These are phyloP conservation scores for Neurospora sp. DNA, from an alignment of 2,329 filamentous ascomycete species.

Conservation along the genomic window DNA sequence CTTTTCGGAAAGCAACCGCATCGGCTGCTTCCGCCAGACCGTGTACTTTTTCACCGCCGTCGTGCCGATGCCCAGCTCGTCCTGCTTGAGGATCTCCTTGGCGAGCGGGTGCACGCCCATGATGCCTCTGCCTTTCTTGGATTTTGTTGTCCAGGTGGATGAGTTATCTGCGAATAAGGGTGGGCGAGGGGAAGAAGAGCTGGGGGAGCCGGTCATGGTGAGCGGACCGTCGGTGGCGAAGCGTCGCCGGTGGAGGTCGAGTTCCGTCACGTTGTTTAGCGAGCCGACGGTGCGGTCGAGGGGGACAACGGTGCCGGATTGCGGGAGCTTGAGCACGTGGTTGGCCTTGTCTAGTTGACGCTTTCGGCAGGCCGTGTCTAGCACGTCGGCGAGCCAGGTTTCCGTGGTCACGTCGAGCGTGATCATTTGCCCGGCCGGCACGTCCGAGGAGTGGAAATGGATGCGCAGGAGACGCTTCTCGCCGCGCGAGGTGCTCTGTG, in stretches of 20 bases:
- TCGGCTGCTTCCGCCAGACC: slow-evolving; percentile 73
- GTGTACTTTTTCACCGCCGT: slow-evolving; percentile 63
- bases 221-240: slow-evolving; percentile 66
- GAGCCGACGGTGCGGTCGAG: slow-evolving; percentile 71
- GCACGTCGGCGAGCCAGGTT: slow-evolving; percentile 72
- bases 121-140: slow-evolving; percentile 27
- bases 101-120: slow-evolving; percentile 57
- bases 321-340: slow-evolving; percentile 68
- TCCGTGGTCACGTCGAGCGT: slow-evolving; percentile 70
- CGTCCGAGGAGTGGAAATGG: slow-evolving; percentile 60
- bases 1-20: slow-evolving; percentile 70
- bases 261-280: slow-evolving; percentile 62
- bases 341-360: slow-evolving; percentile 69
- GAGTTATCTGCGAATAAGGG: slow-evolving; percentile 40
- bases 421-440: slow-evolving; percentile 62
- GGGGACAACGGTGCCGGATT: slow-evolving; percentile 64
- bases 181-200: slow-evolving; percentile 59
- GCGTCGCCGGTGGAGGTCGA: slow-evolving; percentile 65
- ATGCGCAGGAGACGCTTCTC: slow-evolving; percentile 62
- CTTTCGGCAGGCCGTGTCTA: slow-evolving; percentile 68
- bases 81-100: slow-evolving; percentile 49
- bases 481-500: slow-evolving; percentile 38
- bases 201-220: slow-evolving; percentile 58
- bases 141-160: slow-evolving; percentile 44
- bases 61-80: slow-evolving; percentile 43